Percentiles rank a stretch among this genome's conserved stretches.
Evolutionary conservation across 208 protist species (phyloP).

Genomic region (Wallacemonas sp.): DNA sequence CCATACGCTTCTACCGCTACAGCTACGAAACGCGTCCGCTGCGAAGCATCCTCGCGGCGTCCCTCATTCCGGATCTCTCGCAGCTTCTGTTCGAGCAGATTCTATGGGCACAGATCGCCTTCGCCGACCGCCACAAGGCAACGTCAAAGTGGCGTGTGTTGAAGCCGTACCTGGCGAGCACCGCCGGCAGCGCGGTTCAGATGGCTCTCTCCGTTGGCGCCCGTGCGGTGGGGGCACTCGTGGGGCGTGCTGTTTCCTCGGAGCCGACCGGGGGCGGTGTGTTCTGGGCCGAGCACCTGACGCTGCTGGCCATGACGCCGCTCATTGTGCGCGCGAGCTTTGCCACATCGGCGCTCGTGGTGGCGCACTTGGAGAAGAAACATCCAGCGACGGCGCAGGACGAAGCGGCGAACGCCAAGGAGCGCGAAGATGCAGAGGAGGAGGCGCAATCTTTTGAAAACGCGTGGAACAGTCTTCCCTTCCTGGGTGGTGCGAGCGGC

Average conservation of each 20-base stretch:
- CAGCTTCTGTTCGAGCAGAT: conserved; percentile 35
- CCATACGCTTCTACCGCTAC: conserved; percentile 45
- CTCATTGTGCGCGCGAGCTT: conserved; percentile 21
- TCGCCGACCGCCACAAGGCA: conserved; percentile 21
- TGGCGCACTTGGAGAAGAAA: conserved; percentile 22
- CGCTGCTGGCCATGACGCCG: conserved; percentile 20
- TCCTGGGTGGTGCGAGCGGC: not conserved
- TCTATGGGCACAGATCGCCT: conserved; percentile 31
- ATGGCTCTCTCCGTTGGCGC: conserved; percentile 19
- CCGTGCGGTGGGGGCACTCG: conserved; percentile 28
- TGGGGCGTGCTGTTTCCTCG: conserved; percentile 19
- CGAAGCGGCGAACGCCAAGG: conserved; percentile 38
- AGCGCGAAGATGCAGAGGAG: conserved; percentile 43
- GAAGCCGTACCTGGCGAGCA: conserved; percentile 40
- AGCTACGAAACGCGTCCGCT: conserved; percentile 35
- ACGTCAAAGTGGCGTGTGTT: conserved; percentile 58
- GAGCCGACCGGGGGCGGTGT: conserved; percentile 33
- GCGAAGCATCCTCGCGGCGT: conserved; percentile 35
- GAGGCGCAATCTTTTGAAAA: conserved; percentile 13
- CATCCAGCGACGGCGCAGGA: conserved; percentile 56
- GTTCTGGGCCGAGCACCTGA: conserved; percentile 58
- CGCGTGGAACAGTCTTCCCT: conserved; percentile 8
- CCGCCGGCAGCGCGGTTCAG: conserved; percentile 18
- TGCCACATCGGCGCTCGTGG: conserved; percentile 4
- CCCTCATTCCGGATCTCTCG: conserved; percentile 44